phyloP scores from a whole-genome alignment of 2,329 filamentous ascomycete species.

The Aspergillus sp. region DNA sequence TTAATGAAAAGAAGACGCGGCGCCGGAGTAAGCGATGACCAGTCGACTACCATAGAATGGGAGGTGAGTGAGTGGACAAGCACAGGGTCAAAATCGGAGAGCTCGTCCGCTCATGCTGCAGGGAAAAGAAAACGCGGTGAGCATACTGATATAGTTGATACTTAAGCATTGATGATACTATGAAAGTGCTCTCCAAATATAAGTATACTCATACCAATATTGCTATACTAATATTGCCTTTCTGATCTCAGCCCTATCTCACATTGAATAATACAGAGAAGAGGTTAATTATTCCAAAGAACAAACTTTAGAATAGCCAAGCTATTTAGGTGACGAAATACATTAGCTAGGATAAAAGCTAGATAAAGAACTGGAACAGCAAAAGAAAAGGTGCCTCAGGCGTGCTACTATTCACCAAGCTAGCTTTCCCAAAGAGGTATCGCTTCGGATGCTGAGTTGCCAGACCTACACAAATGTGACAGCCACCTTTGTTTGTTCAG shows the following conservation, averaged over 20 bases:
- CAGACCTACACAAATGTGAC: conserved; percentile 10
- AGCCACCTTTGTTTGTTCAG: conserved; percentile 8
- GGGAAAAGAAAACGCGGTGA: conserved; percentile 37
- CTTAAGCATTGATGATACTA: not conserved
- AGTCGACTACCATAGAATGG: conserved; percentile 71
- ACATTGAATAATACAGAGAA: not conserved
- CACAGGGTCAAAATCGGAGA: conserved; percentile 36
- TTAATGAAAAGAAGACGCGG: conserved; percentile 61
- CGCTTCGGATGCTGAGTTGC: conserved; percentile 15
- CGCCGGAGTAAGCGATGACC: conserved; percentile 62
- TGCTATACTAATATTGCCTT: not conserved
- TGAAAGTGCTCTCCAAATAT: not conserved
- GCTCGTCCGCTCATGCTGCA: conserved; percentile 17
- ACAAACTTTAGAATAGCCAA: too few species aligned
- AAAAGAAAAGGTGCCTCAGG: conserved; percentile 1
- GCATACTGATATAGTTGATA: conserved; percentile 6
- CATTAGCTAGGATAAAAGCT: not conserved
- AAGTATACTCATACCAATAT: not conserved
- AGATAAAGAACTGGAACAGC: not conserved
- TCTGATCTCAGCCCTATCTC: not conserved
- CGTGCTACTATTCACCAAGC: conserved; percentile 7
- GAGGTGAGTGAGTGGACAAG: conserved; percentile 74
- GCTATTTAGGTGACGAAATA: not conserved
- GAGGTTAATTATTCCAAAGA: not conserved
- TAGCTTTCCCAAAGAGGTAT: conserved; percentile 17